Evolutionary conservation across 768 basidiomycete species (phyloP).

Genomic region (Tricholoma sp.): DNA sequence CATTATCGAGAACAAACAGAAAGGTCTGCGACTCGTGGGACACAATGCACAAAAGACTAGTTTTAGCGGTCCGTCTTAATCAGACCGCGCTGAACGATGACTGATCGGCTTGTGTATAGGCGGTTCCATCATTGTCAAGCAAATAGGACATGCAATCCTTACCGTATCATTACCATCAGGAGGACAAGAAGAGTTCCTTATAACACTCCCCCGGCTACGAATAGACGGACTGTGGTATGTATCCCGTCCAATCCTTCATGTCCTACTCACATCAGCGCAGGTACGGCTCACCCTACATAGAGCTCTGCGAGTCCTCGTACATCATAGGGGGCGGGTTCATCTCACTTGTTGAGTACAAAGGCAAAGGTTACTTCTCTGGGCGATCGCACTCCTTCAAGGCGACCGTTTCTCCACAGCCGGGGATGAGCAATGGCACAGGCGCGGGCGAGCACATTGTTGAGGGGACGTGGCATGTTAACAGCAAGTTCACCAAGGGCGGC

Average conservation of each 20-base stretch:
- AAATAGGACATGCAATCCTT: conserved; percentile 89
- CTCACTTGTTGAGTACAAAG: conserved; percentile 84
- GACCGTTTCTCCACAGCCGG: conserved; percentile 48
- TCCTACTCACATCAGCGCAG: conserved; percentile 4
- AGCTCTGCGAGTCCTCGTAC: conserved; percentile 76
- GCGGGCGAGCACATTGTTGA: conserved; percentile 52
- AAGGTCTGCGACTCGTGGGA: conserved; percentile 73
- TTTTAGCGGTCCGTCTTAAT: conserved; percentile 59
- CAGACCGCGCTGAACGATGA: neutral
- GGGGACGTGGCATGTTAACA: conserved; percentile 75
- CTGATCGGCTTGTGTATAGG: conserved; percentile 26
- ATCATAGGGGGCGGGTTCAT: conserved; percentile 49
- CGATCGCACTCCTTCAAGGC: conserved; percentile 94
- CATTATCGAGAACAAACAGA: conserved; percentile 74
- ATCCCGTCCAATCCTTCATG: neutral
- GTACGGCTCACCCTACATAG: conserved; percentile 87
- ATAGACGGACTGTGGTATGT: conserved; percentile 88
- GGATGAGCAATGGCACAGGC: conserved; percentile 14
- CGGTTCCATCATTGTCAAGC: conserved; percentile 81
- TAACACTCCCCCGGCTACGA: conserved; percentile 86
- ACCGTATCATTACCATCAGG: conserved; percentile 58
- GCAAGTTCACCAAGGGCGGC: conserved; percentile 41
- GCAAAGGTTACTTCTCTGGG: conserved; percentile 92
- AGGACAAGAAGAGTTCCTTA: conserved; percentile 56
- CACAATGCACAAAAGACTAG: conserved; percentile 95